Base-by-base conservation (phyloP, 768 basidiomycete species). In the Cystobasidium onofrii region DNA sequence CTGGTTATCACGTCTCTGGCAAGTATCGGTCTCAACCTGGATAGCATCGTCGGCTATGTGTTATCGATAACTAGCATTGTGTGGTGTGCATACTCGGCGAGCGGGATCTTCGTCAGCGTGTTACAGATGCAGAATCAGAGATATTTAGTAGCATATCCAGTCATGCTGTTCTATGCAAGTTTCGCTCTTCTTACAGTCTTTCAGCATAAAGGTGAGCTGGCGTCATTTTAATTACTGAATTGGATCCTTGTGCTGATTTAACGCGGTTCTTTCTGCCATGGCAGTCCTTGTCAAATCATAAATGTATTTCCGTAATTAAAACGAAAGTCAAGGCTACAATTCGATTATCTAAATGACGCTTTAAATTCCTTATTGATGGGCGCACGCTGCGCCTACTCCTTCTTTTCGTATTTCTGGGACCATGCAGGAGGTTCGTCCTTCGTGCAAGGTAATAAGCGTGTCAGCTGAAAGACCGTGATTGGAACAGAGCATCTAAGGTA, bases 41-140 rank as follows among this genome's bases (percentile, higher is more conserved):
- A 98, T 78, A 91, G 88, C 54, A 83, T 88, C 70, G 82, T 95
- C 73, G 95, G 95, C 50, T 96, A 95, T 82, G 77, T 93, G 41
- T 83, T 98, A 1, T 89, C 91, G 1, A 81, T 86, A 17, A 76
- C 95, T 43, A 91, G 90, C 1, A 91, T 99, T 76, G 81, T 91
- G 55, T 99, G 96, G 96, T 98, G 93, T 83, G 96, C 96, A 41
- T 92, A 95, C 79, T 87, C 94, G 6, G 95, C 96, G 13, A 94
- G 91, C 1, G 89, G 89, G 17, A 98, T 99, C 71, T 98, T 99
- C 78, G 92, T 95, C 10, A 89, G 91, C 1, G 93, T 97, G 44
- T 84, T 99, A 64, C 87, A 91, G 76, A 94, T 99, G 91, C 92
- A 91, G 10, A 90, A 94, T 76, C 96, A 99, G 80, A 86, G 94